These are phyloP conservation scores for Trypanosoma melophagium DNA, from an alignment of 208 protist genomes.

Conservation along the genomic window DNA sequence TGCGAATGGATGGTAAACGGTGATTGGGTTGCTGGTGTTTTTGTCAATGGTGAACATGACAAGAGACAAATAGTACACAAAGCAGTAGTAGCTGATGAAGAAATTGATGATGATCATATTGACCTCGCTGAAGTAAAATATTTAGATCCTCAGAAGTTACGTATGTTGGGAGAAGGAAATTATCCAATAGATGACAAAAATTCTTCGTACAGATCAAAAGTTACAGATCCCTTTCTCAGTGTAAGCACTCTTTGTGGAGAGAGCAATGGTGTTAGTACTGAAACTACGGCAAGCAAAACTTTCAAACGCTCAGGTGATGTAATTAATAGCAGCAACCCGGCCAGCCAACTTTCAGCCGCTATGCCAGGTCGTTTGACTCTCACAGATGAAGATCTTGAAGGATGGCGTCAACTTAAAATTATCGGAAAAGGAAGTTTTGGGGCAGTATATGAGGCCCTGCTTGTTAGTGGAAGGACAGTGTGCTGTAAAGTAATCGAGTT, in stretches of 20 bases:
- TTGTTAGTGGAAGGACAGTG: constrained; percentile 69
- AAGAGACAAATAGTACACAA: constrained; percentile 43
- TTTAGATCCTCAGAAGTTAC: constrained; percentile 50
- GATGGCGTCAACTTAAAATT: constrained; percentile 69
- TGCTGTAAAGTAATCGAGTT: constrained; percentile 88
- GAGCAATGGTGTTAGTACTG: constrained; percentile 5
- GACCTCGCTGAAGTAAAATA: constrained; percentile 36
- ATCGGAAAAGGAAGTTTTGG: constrained; percentile 88
- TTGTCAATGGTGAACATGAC: constrained; percentile 69
- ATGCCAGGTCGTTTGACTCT: constrained; percentile 32
- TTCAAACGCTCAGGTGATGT: not conserved
- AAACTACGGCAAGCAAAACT: not conserved
- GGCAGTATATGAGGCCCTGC: constrained; percentile 74
- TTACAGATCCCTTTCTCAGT: not conserved
- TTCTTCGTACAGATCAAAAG: constrained; percentile 10
- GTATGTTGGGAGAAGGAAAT: constrained; percentile 27
- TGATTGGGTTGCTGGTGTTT: constrained; percentile 74
- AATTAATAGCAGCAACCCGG: not conserved
- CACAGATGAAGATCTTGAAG: constrained; percentile 61
- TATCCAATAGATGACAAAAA: constrained; percentile 27
- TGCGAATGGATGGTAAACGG: constrained; percentile 82
- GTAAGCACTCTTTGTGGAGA: not conserved
- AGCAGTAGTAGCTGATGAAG: constrained; percentile 27
- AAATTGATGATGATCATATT: constrained; percentile 12
- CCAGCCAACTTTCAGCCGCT: not conserved